phyloP scores from a whole-genome alignment of 805 yeast genomes.

The Candida morakotiae region DNA sequence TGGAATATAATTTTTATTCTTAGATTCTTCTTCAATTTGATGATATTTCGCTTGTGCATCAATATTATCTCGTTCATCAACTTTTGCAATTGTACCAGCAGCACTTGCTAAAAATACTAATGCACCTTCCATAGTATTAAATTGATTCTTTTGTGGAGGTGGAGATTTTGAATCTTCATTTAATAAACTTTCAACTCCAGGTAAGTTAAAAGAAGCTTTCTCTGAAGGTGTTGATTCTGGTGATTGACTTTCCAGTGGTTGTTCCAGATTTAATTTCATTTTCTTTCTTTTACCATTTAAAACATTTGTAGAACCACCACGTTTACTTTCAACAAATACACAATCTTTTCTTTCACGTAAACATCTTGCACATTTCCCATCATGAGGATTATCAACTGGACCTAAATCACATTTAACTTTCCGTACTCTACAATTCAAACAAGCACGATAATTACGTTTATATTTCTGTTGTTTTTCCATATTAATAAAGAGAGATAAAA shows the following conservation, averaged over 20 bases:
- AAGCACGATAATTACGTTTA: constrained; percentile 74
- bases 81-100: constrained; percentile 70
- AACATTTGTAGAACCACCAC: constrained; percentile 25
- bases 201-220: not conserved
- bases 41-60: constrained; percentile 49
- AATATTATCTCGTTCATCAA: constrained; percentile 60
- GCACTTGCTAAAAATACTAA: constrained; percentile 71
- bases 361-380: constrained; percentile 85
- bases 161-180: constrained; percentile 1
- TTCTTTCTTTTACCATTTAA: constrained; percentile 54
- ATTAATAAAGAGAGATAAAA: not conserved
- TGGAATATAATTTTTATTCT: constrained; percentile 13
- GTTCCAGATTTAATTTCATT: constrained; percentile 20
- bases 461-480: constrained; percentile 24
- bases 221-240: not conserved
- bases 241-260: not conserved
- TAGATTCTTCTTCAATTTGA: constrained; percentile 32
- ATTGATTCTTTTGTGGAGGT: constrained; percentile 18
- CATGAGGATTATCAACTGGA: constrained; percentile 61
- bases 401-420: constrained; percentile 89
- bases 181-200: constrained; percentile 8
- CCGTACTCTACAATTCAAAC: constrained; percentile 77
- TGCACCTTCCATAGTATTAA: constrained; percentile 53
- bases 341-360: constrained; percentile 79
- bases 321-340: constrained; percentile 47